Evolutionary conservation across 306 rosid species (phyloP), one percentile per base, ranked within the genome.

Genomic region (Lupinus albus): DNA sequence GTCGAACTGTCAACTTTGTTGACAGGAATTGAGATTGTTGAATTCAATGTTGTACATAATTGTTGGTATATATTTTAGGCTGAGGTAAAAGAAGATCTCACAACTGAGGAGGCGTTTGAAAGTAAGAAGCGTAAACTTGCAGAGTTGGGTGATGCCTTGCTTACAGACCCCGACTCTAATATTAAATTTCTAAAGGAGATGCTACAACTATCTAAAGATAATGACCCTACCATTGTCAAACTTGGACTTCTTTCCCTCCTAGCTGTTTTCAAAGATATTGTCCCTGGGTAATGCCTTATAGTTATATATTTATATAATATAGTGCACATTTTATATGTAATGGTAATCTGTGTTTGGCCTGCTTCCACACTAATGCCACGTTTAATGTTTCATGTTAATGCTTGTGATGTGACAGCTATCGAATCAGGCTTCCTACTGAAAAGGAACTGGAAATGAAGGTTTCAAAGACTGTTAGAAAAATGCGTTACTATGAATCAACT

Each of bases 391-490:
- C 42, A 67, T 30, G 36, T 61, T 39, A 28, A 48, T 77, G 39
- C 69, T 49, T 68, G 67, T 61, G 57, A 61, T 68, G 36, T 68
- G 68, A 44, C 94, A 93, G 99, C 73, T 93, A 93, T 48, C 94
- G 88, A 54, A 88, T 93, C 45, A 85, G 99, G 84, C 92, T 93
- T 78, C 99, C 97, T 30, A 88, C 97, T 35, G 99, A 90, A 78
- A 93, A 93, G 80, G 99, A 93, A 81, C 77, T 79, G 42, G 94
- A 93, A 70, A 90, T 93, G 94, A 93, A 93, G 82, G 96, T 93
- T 63, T 90, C 96, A 42, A 93, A 90, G 84, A 80, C 84, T 71
- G 89, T 93, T 61, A 83, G 82, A 79, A 93, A 89, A 86, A 93
- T 74, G 89, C 91, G 97, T 51, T 80, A 57, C 64, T 90, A 82